A percentile compares a stretch with the other conserved stretches of the same genome.
Conservation (phyloP, 1,284 basidiomycete species). For the Rhodotorula sp. region DNA sequence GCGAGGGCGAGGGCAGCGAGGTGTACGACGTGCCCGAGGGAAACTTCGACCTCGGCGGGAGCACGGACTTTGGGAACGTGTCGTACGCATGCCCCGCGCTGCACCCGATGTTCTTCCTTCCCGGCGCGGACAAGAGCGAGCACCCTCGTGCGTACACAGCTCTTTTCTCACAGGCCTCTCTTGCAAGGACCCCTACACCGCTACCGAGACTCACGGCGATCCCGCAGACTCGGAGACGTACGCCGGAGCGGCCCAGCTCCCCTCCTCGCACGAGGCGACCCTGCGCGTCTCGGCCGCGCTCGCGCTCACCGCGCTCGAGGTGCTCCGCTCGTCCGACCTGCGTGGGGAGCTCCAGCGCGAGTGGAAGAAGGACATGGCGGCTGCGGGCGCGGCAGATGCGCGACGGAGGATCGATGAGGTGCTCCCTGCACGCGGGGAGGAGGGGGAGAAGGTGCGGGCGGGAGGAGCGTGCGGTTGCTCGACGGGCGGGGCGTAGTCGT, state of each 20-base stretch:
- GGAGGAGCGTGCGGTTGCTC: background rate
- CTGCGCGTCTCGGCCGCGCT: conserved; percentile 6
- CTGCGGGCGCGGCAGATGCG: background rate
- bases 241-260: background rate
- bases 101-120: conserved; percentile 51
- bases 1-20: background rate
- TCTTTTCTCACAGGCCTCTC: background rate
- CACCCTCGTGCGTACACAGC: conserved; percentile 2
- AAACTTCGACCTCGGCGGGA: conserved; percentile 41
- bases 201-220: background rate
- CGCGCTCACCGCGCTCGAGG: background rate
- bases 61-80: conserved; percentile 51
- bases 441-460: background rate
- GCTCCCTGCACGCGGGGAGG: background rate
- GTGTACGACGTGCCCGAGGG: conserved; percentile 37
- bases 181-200: no score
- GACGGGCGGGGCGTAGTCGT: no score
- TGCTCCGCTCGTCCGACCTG: background rate
- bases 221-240: conserved; percentile 6
- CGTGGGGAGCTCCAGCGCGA: background rate
- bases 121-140: conserved; percentile 15
- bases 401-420: background rate
- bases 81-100: conserved; percentile 50
- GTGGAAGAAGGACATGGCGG: conserved; percentile 9
- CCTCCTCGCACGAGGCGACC: conserved; percentile 6